Base-by-base conservation (phyloP, 257 asterid species). In the Solanum neorickii region DNA sequence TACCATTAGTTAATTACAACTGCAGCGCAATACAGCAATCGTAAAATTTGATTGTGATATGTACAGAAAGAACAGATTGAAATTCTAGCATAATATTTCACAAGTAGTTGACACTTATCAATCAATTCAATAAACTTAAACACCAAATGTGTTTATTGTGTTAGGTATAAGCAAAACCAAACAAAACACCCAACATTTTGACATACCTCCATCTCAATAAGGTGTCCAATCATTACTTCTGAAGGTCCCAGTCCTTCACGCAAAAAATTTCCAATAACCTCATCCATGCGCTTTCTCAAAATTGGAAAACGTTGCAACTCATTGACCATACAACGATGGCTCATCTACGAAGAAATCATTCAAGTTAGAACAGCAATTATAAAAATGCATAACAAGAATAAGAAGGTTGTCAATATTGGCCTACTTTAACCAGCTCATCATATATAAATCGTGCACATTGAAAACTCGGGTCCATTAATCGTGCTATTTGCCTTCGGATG, bases 371-470 rank as follows among this genome's bases (percentile, higher is more conserved):
- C 42, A 69, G 59, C 14, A 9, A 75, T 74, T 27, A 80, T 31
- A 80, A 9, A 41, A 80, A 80, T 10, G 85, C 69, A 70, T 10
- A 76, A 59, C 41, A 5, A 39, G 41, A 66, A 70, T 33, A 84
- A 29, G 12, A 59, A 86, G 65, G 82, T 41, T 13, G 56, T 77
- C 41, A 39, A 56, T 82, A 84, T 83, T n/a, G 25, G 39, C 37
- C 77, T 90, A 96, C 99, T 98, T 94, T 97, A 88, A 97, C 93
- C 87, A 97, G 91, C 94, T 97, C 99, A 91, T 96, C 98, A 59
- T 93, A 97, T 86, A 97, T 92, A 90, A 96, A 97, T 89, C 98
- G 91, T 74, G 99, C 96, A 92, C 99, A 97, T 89, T 97, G 99
- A 86, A 97, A 96, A 92, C 99, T 96, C 42, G 99, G 99, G 89